These are phyloP conservation scores for Casuarina glauca DNA, from an alignment of 306 rosid species.

Conservation along the genomic window DNA sequence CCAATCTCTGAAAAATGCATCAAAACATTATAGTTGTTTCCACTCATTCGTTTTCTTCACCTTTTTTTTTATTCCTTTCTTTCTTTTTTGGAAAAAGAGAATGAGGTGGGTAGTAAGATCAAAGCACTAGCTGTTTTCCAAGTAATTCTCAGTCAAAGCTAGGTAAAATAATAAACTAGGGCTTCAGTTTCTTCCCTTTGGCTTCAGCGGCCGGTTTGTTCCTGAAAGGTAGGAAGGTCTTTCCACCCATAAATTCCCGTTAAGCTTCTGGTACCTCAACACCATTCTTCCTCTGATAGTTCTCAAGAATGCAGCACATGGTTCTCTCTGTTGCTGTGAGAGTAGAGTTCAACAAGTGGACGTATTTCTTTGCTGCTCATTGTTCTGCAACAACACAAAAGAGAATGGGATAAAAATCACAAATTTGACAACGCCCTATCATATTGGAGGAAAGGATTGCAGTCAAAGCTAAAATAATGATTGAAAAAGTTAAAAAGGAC, in stretches of 20 bases:
- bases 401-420: constrained; percentile 17
- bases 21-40: neutral
- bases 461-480: neutral
- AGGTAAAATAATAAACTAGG: constrained; percentile 52
- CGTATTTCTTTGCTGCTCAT: constrained; percentile 81
- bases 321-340: constrained; percentile 98
- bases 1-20: constrained; percentile 7
- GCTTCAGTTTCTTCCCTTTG: constrained; percentile 99
- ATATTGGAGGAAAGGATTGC: neutral
- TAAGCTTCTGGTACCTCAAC: constrained; percentile 80
- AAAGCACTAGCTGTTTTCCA: constrained; percentile 23
- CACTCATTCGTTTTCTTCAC: neutral
- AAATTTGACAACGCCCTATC: constrained; percentile 7
- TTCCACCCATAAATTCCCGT: constrained; percentile 74
- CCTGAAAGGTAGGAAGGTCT: constrained; percentile 78
- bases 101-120: neutral
- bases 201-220: constrained; percentile 53
- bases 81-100: neutral
- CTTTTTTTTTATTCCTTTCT: neutral
- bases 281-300: constrained; percentile 85
- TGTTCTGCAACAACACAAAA: constrained; percentile 55
- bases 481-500: too few relatives aligned
- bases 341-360: constrained; percentile 87
- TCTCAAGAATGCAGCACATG: constrained; percentile 92
- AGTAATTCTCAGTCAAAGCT: constrained; percentile 31